phyloP scores from a whole-genome alignment of 2,329 filamentous ascomycete genomes.

The Neurospora crassa region DNA sequence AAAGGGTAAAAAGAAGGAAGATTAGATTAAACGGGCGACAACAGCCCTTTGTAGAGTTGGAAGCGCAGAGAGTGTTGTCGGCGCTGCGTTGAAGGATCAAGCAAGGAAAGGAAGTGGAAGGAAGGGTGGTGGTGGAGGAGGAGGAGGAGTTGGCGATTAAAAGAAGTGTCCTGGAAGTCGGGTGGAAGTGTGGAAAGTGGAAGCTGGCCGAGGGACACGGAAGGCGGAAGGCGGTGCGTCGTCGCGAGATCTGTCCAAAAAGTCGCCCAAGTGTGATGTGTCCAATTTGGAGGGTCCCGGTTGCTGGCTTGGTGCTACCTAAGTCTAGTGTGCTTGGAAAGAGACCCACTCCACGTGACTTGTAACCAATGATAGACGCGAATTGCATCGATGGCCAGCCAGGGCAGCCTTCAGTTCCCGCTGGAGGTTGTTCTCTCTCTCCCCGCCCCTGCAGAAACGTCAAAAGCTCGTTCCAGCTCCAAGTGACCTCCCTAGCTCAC shows the following conservation, averaged over 20 bases:
- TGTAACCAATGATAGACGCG: neutral
- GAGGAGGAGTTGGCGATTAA: constrained; percentile 25
- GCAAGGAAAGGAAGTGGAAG: constrained; percentile 60
- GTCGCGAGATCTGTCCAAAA: constrained; percentile 19
- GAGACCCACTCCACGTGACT: constrained; percentile 19
- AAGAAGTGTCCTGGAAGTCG: too few species aligned
- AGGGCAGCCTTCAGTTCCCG: neutral
- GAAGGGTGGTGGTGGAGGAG: constrained; percentile 6
- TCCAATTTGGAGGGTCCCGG: constrained; percentile 18
- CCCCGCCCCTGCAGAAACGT: too few species aligned
- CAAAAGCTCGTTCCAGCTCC: too few species aligned
- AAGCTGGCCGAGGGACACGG: constrained; percentile 6
- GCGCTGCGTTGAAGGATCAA: constrained; percentile 17
- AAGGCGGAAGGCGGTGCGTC: constrained; percentile 14
- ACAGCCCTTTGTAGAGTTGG: constrained; percentile 17
- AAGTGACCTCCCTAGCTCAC: neutral
- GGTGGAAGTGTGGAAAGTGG: neutral
- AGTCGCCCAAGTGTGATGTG: constrained; percentile 21
- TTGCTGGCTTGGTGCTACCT: neutral
- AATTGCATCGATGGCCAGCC: neutral
- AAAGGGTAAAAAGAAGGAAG: constrained; percentile 21
- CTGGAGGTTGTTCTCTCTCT: too few species aligned
- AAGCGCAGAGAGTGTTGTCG: constrained; percentile 17
- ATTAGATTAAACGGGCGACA: constrained; percentile 25
- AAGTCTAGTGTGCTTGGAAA: constrained; percentile 1